Evolutionary conservation across 768 basidiomycete species (phyloP).

Genomic region (Tubosaeta sp.): DNA sequence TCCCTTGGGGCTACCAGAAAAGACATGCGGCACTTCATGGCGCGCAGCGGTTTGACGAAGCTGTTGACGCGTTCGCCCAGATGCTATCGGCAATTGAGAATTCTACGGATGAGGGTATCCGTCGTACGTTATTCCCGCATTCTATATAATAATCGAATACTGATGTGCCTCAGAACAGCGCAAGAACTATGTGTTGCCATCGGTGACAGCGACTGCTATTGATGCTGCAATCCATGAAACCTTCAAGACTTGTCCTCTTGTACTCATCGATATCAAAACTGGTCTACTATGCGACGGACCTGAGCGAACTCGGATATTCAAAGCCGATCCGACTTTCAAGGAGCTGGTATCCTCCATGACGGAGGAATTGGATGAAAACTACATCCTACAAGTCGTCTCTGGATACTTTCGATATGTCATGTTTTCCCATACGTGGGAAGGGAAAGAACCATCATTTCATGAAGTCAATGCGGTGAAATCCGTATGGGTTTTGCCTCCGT

Average conservation of each 20-base stretch:
- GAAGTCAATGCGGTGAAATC: constrained; percentile 9
- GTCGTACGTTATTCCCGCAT: background rate
- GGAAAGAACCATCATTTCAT: constrained; percentile 12
- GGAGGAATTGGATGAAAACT: constrained; percentile 4
- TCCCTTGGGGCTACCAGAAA: constrained; percentile 5
- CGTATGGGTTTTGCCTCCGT: constrained; percentile 2
- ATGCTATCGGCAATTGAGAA: constrained; percentile 7
- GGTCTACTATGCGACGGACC: constrained; percentile 7
- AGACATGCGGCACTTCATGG: constrained; percentile 10
- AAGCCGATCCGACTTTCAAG: constrained; percentile 6
- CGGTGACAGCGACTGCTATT: background rate
- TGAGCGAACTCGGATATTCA: constrained; percentile 6
- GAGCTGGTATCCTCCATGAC: constrained; percentile 9
- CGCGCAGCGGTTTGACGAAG: constrained; percentile 3
- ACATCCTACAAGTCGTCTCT: constrained; percentile 3
- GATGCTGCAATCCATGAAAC: constrained; percentile 1
- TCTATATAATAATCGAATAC: too few relatives aligned
- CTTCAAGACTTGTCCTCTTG: constrained; percentile 5
- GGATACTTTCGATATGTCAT: constrained; percentile 12
- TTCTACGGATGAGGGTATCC: constrained; percentile 1
- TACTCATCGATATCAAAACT: constrained; percentile 7
- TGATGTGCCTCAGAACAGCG: background rate
- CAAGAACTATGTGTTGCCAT: background rate
- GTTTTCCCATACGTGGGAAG: constrained; percentile 15
- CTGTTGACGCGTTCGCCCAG: background rate